Percentiles rank a stretch among this genome's conserved stretches.
Conservation (phyloP, 306 rosid species). For the Cicer cuneatum region DNA sequence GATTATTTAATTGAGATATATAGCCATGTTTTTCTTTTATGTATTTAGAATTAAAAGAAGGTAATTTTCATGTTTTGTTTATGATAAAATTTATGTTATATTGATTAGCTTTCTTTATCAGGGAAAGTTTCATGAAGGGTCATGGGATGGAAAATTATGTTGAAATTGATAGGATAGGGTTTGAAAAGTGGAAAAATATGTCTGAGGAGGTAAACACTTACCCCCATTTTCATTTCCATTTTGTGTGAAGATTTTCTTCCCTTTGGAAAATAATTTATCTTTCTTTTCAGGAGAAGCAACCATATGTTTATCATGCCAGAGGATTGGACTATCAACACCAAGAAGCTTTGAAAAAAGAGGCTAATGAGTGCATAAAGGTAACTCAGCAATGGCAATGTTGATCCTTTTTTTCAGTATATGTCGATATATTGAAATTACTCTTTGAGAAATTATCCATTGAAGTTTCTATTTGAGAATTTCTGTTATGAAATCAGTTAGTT, state of each 20-base stretch:
- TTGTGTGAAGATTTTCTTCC: not conserved
- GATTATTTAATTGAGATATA: not conserved
- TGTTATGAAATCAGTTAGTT: not conserved
- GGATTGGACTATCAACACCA: constrained; percentile 43
- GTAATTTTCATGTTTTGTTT: constrained; percentile 24
- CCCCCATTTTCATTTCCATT: not conserved
- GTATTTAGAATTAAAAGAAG: not conserved
- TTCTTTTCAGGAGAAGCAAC: constrained; percentile 59
- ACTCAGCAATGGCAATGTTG: constrained; percentile 16
- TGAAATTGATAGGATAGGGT: constrained; percentile 57
- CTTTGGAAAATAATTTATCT: constrained; percentile 2
- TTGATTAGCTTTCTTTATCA: constrained; percentile 31
- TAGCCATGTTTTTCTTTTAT: constrained; percentile 10
- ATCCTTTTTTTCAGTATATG: not conserved
- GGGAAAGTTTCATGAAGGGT: constrained; percentile 55
- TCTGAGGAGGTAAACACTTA: constrained; percentile 50
- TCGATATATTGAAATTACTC: not conserved
- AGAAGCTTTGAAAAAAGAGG: constrained; percentile 52
- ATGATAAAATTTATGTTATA: not conserved
- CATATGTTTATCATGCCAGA: constrained; percentile 51
- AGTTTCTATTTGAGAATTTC: not conserved
- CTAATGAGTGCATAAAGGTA: constrained; percentile 49
- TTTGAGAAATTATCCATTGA: constrained; percentile 1
- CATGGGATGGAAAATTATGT: constrained; percentile 23
- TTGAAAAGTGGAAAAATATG: constrained; percentile 64